A percentile compares a stretch with the other conserved stretches of the same genome.
phyloP scores from a whole-genome alignment of 1,139 yeast species.

The Kazachstania sp. region DNA sequence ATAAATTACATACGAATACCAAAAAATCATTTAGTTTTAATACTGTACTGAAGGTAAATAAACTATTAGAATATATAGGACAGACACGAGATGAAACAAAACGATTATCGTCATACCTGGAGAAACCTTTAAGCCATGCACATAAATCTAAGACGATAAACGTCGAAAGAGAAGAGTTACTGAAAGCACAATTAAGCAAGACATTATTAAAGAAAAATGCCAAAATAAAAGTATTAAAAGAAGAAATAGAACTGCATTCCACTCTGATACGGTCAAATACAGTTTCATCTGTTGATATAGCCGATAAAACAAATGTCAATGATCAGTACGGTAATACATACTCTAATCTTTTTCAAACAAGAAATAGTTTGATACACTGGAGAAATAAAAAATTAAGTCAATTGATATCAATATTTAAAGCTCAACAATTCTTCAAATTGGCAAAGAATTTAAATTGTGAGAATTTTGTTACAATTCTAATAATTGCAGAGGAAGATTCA shows the following conservation, averaged over 20 bases:
- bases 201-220: conserved; percentile 8
- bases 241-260: background rate
- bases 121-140: conserved; percentile 3
- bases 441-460: background rate
- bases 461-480: background rate
- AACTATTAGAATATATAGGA: conserved; percentile 21
- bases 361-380: conserved; percentile 12
- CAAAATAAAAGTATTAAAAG: background rate
- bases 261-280: conserved; percentile 1
- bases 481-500: background rate
- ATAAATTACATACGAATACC: background rate
- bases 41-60: conserved; percentile 23
- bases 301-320: conserved; percentile 4
- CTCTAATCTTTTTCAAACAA: conserved; percentile 18
- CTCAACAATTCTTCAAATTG: conserved; percentile 10
- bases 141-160: conserved; percentile 3
- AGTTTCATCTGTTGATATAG: background rate
- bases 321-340: conserved; percentile 25
- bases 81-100: conserved; percentile 20
- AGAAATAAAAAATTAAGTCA: conserved; percentile 17
- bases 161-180: conserved; percentile 4
- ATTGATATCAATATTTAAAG: conserved; percentile 15
- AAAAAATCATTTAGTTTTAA: conserved; percentile 21
- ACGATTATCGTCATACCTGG: conserved; percentile 11
- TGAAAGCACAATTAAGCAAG: conserved; percentile 7